phyloP scores from a whole-genome alignment of 345 rosid genomes.

The Eucalyptus globulus region DNA sequence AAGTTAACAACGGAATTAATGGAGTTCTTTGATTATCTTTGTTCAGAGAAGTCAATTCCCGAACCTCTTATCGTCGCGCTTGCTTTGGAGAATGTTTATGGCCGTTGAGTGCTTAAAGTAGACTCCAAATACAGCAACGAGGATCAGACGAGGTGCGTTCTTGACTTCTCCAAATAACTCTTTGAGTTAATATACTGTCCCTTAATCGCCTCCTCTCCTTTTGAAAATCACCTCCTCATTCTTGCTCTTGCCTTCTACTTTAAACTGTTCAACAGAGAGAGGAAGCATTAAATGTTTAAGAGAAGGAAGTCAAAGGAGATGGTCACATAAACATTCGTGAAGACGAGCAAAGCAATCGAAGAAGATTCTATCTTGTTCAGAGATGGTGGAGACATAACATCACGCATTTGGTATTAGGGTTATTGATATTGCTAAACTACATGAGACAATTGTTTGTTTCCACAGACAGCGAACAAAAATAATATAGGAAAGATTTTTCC shows the following conservation, averaged over 20 bases:
- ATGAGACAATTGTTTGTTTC: not conserved
- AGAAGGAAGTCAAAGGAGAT: not conserved
- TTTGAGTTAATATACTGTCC: not conserved
- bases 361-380: not conserved
- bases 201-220: not conserved
- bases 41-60: constrained; percentile 25
- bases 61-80: constrained; percentile 43
- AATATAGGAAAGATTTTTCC: not conserved
- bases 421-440: not conserved
- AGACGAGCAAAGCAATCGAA: not conserved
- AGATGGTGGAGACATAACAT: not conserved
- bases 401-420: not conserved
- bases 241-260: constrained; percentile 5
- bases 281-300: not conserved
- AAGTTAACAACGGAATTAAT: not conserved
- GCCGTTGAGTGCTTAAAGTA: not conserved
- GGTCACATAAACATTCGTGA: not conserved
- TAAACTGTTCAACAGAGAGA: not conserved
- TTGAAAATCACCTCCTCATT: not conserved
- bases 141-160: constrained; percentile 85
- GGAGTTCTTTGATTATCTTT: not conserved
- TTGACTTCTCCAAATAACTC: constrained; percentile 60
- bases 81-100: not conserved
- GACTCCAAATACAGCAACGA: not conserved
- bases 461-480: not conserved